Evolutionary conservation across 495 filamentous ascomycete species (phyloP).

Genomic region (Aspergillus ostianus): DNA sequence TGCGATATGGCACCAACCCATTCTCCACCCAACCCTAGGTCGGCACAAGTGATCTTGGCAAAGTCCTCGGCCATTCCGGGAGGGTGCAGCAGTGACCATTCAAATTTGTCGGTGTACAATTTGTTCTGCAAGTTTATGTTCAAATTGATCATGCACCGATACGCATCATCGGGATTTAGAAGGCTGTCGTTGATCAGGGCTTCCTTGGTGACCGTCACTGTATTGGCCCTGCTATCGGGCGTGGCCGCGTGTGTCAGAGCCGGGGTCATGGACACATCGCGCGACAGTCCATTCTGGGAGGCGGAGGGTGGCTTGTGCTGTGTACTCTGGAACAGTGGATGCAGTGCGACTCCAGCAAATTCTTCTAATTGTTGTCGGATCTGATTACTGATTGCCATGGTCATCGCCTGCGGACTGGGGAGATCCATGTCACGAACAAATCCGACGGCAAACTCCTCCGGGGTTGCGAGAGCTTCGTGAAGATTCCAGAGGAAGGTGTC

Average conservation of each 20-base stretch:
- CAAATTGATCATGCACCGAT: conserved; percentile 84
- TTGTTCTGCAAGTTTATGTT: conserved; percentile 91
- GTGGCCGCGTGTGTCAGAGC: conserved; percentile 47
- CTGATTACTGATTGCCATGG: conserved; percentile 81
- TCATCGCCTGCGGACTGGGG: conserved; percentile 64
- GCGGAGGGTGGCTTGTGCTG: conserved; percentile 41
- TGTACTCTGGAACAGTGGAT: conserved; percentile 77
- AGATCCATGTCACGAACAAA: conserved; percentile 95
- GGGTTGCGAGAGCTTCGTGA: conserved; percentile 89
- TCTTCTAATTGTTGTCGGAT: conserved; percentile 95
- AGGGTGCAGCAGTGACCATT: conserved; percentile 94
- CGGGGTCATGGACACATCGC: conserved; percentile 54
- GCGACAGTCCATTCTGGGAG: conserved; percentile 37
- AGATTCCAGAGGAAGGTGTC: conserved; percentile 98
- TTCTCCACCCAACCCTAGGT: conserved; percentile 84
- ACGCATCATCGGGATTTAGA: conserved; percentile 83
- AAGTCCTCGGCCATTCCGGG: conserved; percentile 90
- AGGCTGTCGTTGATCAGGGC: conserved; percentile 52
- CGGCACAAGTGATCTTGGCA: conserved; percentile 86
- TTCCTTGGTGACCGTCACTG: conserved; percentile 42
- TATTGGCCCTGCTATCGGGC: conserved; percentile 41
- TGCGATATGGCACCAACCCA: conserved; percentile 94
- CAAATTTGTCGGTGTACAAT: conserved; percentile 95
- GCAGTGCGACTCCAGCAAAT: conserved; percentile 90
- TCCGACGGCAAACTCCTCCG: conserved; percentile 87